Evolutionary conservation across 805 yeast genomes (phyloP).

Genomic region (Komagataella ulmi): DNA sequence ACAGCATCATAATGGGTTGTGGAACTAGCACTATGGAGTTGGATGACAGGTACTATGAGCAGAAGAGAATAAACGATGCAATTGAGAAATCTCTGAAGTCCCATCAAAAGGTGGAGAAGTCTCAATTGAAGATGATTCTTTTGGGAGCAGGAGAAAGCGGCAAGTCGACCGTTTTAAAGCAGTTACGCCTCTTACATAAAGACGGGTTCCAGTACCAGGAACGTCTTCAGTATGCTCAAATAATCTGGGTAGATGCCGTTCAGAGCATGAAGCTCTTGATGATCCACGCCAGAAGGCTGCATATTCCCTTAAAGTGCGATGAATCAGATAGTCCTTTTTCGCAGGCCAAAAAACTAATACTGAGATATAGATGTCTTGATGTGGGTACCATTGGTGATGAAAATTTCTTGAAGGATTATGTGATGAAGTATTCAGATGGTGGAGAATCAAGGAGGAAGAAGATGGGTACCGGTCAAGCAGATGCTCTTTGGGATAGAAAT

Average conservation of each 20-base stretch:
- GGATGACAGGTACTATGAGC: not conserved
- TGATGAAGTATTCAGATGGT: conserved; percentile 43
- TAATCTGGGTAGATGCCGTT: conserved; percentile 87
- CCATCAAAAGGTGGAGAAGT: conserved; percentile 37
- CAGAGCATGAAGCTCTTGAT: conserved; percentile 72
- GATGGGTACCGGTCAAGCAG: conserved; percentile 42
- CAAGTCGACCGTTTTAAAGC: conserved; percentile 85
- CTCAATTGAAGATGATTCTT: conserved; percentile 59
- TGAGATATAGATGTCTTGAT: conserved; percentile 44
- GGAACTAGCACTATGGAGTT: not conserved
- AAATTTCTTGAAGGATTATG: conserved; percentile 48
- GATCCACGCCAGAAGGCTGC: conserved; percentile 57
- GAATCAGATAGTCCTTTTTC: conserved; percentile 30
- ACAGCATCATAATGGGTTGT: not conserved
- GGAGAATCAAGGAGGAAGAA: conserved; percentile 35
- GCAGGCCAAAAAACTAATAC: conserved; percentile 31
- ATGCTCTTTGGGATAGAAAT: conserved; percentile 12
- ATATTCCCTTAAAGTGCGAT: conserved; percentile 57
- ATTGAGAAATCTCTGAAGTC: conserved; percentile 50
- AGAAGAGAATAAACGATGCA: conserved; percentile 39
- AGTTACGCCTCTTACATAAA: conserved; percentile 73
- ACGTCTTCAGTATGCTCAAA: conserved; percentile 65
- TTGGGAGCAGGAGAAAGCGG: conserved; percentile 94
- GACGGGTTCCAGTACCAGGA: conserved; percentile 77
- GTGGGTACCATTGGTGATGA: conserved; percentile 65